These are phyloP conservation scores for Rhypophila decipiens DNA, from an alignment of 495 filamentous ascomycete species.

Conservation along the genomic window DNA sequence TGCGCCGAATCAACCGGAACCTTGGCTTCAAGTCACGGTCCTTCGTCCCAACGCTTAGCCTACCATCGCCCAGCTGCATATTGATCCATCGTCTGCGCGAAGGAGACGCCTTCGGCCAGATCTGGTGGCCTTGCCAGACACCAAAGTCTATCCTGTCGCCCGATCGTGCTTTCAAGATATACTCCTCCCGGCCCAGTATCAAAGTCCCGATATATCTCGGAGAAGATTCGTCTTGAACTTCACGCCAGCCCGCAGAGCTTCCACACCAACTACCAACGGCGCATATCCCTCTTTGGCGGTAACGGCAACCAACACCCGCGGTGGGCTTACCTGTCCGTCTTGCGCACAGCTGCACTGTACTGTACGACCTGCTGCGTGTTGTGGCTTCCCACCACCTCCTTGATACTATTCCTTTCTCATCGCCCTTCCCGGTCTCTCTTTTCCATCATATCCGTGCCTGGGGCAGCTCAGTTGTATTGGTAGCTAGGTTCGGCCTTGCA, in stretches of 20 bases:
- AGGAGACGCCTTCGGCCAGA: background rate
- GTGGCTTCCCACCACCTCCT: background rate
- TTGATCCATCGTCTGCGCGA: constrained; percentile 8
- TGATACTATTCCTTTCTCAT: background rate
- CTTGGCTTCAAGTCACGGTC: background rate
- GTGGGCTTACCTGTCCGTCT: background rate
- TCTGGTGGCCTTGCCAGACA: background rate
- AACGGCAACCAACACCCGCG: constrained; percentile 7
- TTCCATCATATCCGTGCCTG: background rate
- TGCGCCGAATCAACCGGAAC: background rate
- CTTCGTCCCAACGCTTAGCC: background rate
- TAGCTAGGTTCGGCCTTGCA: too few relatives aligned
- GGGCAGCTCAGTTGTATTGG: background rate
- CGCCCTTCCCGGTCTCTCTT: background rate
- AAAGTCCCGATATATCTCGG: too few relatives aligned
- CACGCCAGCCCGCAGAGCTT: too few relatives aligned
- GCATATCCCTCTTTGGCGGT: constrained; percentile 1
- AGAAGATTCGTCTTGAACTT: too few relatives aligned
- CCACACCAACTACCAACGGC: too few relatives aligned
- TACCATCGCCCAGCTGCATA: background rate
- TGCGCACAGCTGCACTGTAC: constrained; percentile 8
- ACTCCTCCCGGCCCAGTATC: background rate
- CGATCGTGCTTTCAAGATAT: background rate
- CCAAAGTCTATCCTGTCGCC: background rate
- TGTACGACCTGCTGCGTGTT: constrained; percentile 4